Evolutionary conservation across 768 basidiomycete species (phyloP), one percentile per base, ranked within the genome.

Genomic region (Russula earlei): DNA sequence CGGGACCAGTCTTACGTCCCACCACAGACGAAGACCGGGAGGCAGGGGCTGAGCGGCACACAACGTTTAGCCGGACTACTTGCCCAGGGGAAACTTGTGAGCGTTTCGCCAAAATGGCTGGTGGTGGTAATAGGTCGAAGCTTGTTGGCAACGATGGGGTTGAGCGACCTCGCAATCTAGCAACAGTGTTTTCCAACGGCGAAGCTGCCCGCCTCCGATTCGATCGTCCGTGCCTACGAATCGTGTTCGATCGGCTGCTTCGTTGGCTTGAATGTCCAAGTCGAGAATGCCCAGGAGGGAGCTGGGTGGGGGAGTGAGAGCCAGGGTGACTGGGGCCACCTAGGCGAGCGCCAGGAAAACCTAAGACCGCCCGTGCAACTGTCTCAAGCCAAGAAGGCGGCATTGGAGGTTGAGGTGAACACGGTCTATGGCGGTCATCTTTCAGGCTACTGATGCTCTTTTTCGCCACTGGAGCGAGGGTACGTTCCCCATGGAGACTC

Each of bases 371-470:
- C 52, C 76, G 79, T 9, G 84, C 75, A n/a, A 87, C 83, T 1
- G 74, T 78, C 64, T 84, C 82, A 22, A 87, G 69, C 86, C 86
- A 88, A n/a, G 78, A 78, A 8, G 73, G 66, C 4, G 85, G 84
- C 31, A 87, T 70, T 4, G 84, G 80, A n/a, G 82, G 81, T 45
- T 56, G 49, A 58, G 17, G 68, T 65, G 10, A 65, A 66, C 42
- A 70, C 66, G 15, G 63, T 64, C 52, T 72, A 72, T 6, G 66
- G 36, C 38, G 70, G 45, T 68, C 61, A 12, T 65, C 69, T 38
- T 67, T 66, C n/a, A 67, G 64, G 49, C 75, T 72, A 40, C 73
- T 62, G 48, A 67, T 27, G 36, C 61, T 51, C 53, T 54, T 59
- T 40, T 51, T 50, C 22, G 42, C 19, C 20, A 19, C 20, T 33